Conservation (phyloP, 2,329 filamentous ascomycete genomes). For the Gaeumannomyces sp. region DNA sequence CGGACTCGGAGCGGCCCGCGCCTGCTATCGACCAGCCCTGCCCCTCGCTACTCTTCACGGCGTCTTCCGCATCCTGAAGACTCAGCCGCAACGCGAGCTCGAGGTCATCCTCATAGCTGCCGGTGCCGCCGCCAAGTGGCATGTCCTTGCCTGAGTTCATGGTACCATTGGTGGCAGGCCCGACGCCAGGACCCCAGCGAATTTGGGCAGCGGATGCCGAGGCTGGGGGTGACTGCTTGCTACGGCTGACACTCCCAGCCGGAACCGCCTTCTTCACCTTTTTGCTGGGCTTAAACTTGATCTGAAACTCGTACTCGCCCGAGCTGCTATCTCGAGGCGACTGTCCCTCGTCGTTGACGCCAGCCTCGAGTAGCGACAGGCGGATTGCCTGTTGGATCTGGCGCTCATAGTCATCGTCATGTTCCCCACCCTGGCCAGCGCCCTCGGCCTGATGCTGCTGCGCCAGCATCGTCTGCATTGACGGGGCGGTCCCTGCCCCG, state of each 20-base stretch:
- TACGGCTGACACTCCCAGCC: slow-evolving; percentile 13
- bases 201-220: neutral
- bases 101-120: slow-evolving; percentile 45
- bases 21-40: slow-evolving; percentile 5
- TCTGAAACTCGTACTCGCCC: slow-evolving; percentile 44
- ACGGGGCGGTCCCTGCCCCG: slow-evolving; percentile 22
- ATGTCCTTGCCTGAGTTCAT: neutral
- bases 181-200: neutral
- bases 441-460: slow-evolving; percentile 10
- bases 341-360: slow-evolving; percentile 39
- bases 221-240: slow-evolving; percentile 16
- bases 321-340: slow-evolving; percentile 40
- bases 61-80: slow-evolving; percentile 39
- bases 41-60: slow-evolving; percentile 29
- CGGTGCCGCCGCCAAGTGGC: neutral
- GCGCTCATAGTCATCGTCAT: slow-evolving; percentile 48
- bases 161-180: neutral
- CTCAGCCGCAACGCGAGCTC: slow-evolving; percentile 56
- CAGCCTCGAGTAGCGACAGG: slow-evolving; percentile 49
- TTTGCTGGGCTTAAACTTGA: slow-evolving; percentile 25
- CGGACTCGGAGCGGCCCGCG: slow-evolving; percentile 16
- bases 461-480: slow-evolving; percentile 6
- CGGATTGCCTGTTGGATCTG: slow-evolving; percentile 59
- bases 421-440: slow-evolving; percentile 29
- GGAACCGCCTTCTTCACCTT: slow-evolving; percentile 28